A percentile compares a stretch with the other conserved stretches of the same genome.
These are phyloP conservation scores for Rhynchospora tenuis DNA, from an alignment of 176 grass and related monocot species.

Conservation along the genomic window DNA sequence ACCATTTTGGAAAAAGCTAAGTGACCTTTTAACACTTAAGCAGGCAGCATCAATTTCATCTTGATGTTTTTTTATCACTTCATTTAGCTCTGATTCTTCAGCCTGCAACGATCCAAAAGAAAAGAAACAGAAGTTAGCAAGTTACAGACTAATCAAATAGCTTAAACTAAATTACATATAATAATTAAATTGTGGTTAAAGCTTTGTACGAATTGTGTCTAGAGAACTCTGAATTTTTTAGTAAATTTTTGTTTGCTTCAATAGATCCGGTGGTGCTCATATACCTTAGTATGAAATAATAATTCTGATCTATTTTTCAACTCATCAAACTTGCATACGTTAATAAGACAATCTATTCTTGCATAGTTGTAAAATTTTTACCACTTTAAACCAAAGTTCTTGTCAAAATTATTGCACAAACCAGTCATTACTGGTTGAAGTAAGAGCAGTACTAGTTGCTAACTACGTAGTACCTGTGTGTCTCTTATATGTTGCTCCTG, in stretches of 20 bases:
- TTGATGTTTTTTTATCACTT: constrained; percentile 42
- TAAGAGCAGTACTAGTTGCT: neutral
- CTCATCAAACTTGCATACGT: no score
- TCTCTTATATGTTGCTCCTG: constrained; percentile 45
- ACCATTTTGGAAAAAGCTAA: neutral
- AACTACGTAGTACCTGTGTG: constrained; percentile 46
- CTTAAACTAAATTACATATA: neutral
- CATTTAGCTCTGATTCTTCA: constrained; percentile 59
- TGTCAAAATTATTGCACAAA: neutral
- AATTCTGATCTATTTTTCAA: no score
- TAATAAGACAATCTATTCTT: neutral
- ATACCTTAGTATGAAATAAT: neutral
- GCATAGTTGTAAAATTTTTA: neutral
- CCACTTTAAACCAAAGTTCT: neutral
- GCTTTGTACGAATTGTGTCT: no score
- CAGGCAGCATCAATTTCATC: constrained; percentile 41
- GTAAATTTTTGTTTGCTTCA: neutral
- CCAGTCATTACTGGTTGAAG: neutral
- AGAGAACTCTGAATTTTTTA: neutral
- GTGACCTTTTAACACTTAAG: constrained; percentile 59
- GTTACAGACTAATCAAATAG: neutral
- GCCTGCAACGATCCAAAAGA: constrained; percentile 50
- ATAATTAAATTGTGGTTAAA: neutral
- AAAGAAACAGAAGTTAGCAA: constrained; percentile 17
- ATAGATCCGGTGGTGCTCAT: neutral